A percentile compares a stretch with the other conserved stretches of the same genome.
Evolutionary conservation across 73 alveolate species (phyloP).

Genomic region (Symbiodinium natans): DNA sequence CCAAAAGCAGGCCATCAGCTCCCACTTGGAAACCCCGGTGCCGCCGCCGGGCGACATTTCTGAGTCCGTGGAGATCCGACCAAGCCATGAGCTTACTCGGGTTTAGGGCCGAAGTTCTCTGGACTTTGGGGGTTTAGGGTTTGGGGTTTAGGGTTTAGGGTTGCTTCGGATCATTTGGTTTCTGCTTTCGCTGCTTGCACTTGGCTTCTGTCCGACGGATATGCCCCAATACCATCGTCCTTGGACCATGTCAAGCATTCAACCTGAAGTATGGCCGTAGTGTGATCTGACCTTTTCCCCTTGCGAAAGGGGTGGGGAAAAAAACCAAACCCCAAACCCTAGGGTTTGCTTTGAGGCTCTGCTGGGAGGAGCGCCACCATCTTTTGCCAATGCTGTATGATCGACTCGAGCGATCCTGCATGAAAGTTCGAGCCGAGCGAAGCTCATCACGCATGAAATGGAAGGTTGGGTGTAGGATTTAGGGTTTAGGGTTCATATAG

Average conservation of each 20-base stretch:
- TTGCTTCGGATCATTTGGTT: neutral
- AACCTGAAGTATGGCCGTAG: too few relatives aligned
- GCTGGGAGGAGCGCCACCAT: neutral
- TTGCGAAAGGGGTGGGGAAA: too few relatives aligned
- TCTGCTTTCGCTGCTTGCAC: too few relatives aligned
- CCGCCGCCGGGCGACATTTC: neutral
- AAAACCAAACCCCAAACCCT: too few relatives aligned
- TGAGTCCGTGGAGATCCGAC: neutral
- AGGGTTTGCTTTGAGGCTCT: neutral
- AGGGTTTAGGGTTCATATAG: too few relatives aligned
- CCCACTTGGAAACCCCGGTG: neutral
- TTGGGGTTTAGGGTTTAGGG: neutral
- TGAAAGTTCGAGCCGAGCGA: neutral
- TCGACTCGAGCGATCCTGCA: neutral
- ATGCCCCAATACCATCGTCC: too few relatives aligned
- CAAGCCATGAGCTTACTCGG: too few relatives aligned
- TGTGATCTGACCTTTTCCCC: too few relatives aligned
- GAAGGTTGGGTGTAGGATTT: too few relatives aligned
- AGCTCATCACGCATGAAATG: neutral
- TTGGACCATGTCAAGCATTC: too few relatives aligned
- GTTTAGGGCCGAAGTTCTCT: too few relatives aligned
- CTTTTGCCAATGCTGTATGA: conserved; percentile 11
- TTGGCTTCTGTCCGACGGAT: too few relatives aligned
- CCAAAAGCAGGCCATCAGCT: neutral
- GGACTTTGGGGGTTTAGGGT: neutral